Percentiles rank a stretch among this genome's conserved stretches.
Conservation (phyloP, 176 grass and related monocot genomes). For the Eremochloa ophiuroides region DNA sequence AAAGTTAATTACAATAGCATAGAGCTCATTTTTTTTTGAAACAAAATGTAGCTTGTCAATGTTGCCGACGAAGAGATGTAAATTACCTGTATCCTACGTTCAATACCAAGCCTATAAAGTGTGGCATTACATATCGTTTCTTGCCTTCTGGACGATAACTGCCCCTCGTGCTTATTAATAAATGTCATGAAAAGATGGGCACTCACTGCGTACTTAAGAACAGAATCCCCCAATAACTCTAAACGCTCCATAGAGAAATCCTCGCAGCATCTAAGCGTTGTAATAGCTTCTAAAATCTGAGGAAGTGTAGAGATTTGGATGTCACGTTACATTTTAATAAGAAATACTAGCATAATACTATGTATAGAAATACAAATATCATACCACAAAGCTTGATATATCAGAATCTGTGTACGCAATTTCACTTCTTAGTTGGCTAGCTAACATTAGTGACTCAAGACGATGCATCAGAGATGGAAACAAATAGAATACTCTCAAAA, state of each 20-base stretch:
- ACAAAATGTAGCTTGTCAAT: not conserved
- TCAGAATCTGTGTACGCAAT: constrained; percentile 47
- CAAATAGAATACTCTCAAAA: constrained; percentile 85
- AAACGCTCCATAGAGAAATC: constrained; percentile 97
- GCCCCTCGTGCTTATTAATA: constrained; percentile 66
- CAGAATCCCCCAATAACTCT: constrained; percentile 81
- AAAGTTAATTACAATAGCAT: constrained; percentile 10
- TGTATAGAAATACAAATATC: constrained; percentile 12
- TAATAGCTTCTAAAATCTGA: constrained; percentile 94
- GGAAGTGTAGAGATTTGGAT: constrained; percentile 11
- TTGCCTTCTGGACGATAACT: constrained; percentile 52
- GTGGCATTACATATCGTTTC: constrained; percentile 74
- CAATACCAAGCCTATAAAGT: constrained; percentile 69
- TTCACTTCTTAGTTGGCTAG: constrained; percentile 77
- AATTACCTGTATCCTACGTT: constrained; percentile 69
- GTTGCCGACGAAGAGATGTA: constrained; percentile 6
- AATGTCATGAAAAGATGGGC: constrained; percentile 76
- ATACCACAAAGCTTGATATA: constrained; percentile 74
- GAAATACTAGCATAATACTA: constrained; percentile 27
- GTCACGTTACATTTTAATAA: constrained; percentile 11
- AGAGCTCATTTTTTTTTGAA: not conserved
- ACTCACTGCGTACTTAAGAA: constrained; percentile 82
- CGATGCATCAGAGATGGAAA: constrained; percentile 92
- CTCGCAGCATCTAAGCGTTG: constrained; percentile 68
- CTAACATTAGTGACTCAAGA: constrained; percentile 71